Percentiles rank a stretch among this genome's conserved stretches.
These are phyloP conservation scores for Amoebophrya sp. DNA, from an alignment of 169 alveolate species.

Conservation along the genomic window DNA sequence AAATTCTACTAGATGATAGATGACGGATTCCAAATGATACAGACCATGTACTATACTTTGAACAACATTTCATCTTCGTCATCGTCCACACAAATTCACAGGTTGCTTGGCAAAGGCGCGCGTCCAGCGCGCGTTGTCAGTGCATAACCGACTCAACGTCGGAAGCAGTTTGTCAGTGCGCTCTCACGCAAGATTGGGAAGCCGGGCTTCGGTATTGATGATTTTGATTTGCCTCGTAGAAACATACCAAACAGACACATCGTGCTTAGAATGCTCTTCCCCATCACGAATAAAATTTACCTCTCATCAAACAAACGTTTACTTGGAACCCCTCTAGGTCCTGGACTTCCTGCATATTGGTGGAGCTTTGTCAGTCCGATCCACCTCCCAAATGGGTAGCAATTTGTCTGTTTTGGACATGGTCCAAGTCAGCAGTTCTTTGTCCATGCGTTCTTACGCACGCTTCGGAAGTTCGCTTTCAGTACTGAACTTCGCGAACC, in stretches of 20 bases:
- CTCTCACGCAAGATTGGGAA: not conserved
- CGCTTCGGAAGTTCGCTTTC: conserved; percentile 3
- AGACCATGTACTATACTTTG: too few species aligned
- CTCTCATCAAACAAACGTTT: too few species aligned
- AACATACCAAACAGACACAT: not conserved
- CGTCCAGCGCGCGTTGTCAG: not conserved
- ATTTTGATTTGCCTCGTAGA: not conserved
- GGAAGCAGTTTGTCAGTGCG: conserved; percentile 1
- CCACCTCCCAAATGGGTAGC: not conserved
- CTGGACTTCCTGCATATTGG: not conserved
- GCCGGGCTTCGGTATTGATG: conserved; percentile 2
- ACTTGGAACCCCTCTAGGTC: too few species aligned
- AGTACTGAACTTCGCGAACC: not conserved
- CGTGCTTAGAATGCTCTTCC: too few species aligned
- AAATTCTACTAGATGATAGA: too few species aligned
- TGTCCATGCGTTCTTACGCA: not conserved
- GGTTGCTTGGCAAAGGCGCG: not conserved
- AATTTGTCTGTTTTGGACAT: not conserved
- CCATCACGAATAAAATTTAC: too few species aligned
- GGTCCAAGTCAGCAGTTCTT: not conserved
- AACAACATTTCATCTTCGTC: too few species aligned
- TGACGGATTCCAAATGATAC: too few species aligned
- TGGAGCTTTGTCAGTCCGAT: not conserved
- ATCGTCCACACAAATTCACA: too few species aligned
- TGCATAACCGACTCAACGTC: not conserved